These are phyloP conservation scores for Aspergillus heteromorphus DNA, from an alignment of 495 filamentous ascomycete genomes.

Conservation along the genomic window DNA sequence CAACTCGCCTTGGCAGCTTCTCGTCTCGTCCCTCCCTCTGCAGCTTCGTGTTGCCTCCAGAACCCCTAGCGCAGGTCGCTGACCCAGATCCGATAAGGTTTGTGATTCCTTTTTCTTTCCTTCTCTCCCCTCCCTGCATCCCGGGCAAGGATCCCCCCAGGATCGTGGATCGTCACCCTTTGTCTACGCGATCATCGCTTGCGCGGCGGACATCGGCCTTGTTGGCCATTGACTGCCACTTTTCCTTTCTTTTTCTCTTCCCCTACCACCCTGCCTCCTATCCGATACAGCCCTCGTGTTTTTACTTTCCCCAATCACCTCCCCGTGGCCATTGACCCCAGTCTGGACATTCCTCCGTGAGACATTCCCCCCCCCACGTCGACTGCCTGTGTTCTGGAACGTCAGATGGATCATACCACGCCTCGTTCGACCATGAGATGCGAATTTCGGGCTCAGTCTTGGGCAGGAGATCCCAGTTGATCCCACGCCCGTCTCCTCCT, in stretches of 20 bases:
- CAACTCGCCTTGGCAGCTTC: neutral
- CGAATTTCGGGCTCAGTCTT: neutral
- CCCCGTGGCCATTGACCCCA: neutral
- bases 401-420: neutral
- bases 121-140: neutral
- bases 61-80: neutral
- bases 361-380: slow-evolving; percentile 5
- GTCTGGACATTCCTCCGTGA: slow-evolving; percentile 1
- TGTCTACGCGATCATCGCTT: neutral
- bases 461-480: slow-evolving; percentile 1
- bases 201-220: neutral
- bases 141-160: neutral
- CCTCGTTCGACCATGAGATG: slow-evolving; percentile 2
- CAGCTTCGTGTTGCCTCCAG: neutral
- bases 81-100: neutral
- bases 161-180: neutral
- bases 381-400: slow-evolving; percentile 3
- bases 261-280: neutral
- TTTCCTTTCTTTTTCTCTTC: slow-evolving; percentile 1
- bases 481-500: neutral
- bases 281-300: neutral
- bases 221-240: neutral
- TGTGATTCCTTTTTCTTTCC: neutral
- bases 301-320: neutral
- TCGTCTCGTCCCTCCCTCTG: neutral